Percentiles rank a stretch among this genome's conserved stretches.
phyloP scores from a whole-genome alignment of 495 filamentous ascomycete species.

The Cercophora samala region DNA sequence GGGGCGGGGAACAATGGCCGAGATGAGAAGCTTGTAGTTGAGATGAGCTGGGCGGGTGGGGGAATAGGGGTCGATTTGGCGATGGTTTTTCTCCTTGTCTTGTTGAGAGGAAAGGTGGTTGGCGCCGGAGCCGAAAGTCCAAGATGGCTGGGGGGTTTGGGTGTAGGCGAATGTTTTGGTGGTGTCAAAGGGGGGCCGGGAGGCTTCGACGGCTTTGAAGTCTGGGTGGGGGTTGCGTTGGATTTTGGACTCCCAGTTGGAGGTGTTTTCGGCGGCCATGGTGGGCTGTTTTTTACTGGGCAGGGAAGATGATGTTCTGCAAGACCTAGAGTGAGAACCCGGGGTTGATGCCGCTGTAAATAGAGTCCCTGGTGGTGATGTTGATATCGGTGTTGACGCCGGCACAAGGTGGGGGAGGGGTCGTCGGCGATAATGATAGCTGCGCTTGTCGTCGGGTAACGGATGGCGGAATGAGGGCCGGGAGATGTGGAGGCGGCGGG shows the following conservation, averaged over 20 bases:
- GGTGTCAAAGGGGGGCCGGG: conserved; percentile 64
- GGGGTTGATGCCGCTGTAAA: background rate
- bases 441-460: conserved; percentile 29
- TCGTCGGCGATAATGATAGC: background rate
- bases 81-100: conserved; percentile 55
- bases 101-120: conserved; percentile 41
- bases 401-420: conserved; percentile 20
- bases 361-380: background rate
- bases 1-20: conserved; percentile 79
- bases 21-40: conserved; percentile 95
- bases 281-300: conserved; percentile 17
- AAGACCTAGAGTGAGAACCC: conserved; percentile 2
- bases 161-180: conserved; percentile 56
- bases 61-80: conserved; percentile 79
- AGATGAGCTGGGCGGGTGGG: conserved; percentile 60
- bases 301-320: background rate
- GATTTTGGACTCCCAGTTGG: conserved; percentile 43
- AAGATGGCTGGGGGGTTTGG: conserved; percentile 68
- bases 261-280: conserved; percentile 36
- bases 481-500: background rate
- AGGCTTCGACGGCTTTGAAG: conserved; percentile 72
- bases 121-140: conserved; percentile 75
- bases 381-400: background rate
- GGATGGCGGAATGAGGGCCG: conserved; percentile 22
- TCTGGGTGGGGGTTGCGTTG: conserved; percentile 67